Base-by-base conservation (phyloP, 257 asterid species). In the Nicotiana obtusifolia region DNA sequence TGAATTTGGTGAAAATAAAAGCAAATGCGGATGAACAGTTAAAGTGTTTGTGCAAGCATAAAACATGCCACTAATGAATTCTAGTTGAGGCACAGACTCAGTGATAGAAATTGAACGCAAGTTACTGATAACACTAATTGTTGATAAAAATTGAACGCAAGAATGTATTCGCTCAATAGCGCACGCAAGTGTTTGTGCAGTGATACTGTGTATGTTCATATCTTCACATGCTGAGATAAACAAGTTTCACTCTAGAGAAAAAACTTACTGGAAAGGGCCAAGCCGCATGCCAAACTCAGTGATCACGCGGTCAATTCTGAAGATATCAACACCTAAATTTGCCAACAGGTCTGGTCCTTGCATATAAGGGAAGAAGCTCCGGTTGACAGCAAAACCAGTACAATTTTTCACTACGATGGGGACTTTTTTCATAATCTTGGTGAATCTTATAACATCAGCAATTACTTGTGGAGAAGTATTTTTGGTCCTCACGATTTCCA, bases 221-320 rank as follows among this genome's bases (percentile, higher is more conserved):
- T 28, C 17, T 67, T 30, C 15, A 57, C 24, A 57, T 19, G 68
- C 68, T 7, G 14, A 20, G 67, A 22, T 61, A 17, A 61, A 61
- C 16, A 24, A 64, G 69, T 26, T 64, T 14, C 69, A 64, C 41
- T 65, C 47, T 31, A 28, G 24, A 65, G 10, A 47, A 78, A 41
- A 35, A 35, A 77, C 88, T 66, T 90, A 89, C 92, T 91, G 88
- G 53, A 89, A 90, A 59, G 94, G 92, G 62, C 92, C 91, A 17
- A 86, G 64, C 76, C 81, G 85, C 92, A 89, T 90, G 76, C 94
- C 94, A 64, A 89, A 90, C 82, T 85, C 81, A 73, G 84, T 83
- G 65, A 90, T 81, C 64, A 87, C 88, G 35, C 78, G 83, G 85
- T 90, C 94, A 64, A 90, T 83, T 84, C 79, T 83, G 87, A 87